Percentiles rank a stretch among this genome's conserved stretches.
Evolutionary conservation across 2,329 filamentous ascomycete genomes (phyloP).

Genomic region (Ilyonectria destructans): DNA sequence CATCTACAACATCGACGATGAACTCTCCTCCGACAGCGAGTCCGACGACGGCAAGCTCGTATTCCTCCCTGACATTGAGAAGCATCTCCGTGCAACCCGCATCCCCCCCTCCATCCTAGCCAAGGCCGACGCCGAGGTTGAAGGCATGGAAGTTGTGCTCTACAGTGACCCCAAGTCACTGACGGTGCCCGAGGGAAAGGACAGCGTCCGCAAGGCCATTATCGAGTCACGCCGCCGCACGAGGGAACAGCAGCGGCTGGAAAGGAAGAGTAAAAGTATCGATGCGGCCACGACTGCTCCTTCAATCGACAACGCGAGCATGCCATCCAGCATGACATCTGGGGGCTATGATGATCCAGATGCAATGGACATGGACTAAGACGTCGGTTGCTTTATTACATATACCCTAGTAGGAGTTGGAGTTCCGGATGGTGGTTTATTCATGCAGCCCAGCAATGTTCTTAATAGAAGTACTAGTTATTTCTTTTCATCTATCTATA

Average conservation of each 20-base stretch:
- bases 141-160: constrained; percentile 83
- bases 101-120: constrained; percentile 77
- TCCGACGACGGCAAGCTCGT: constrained; percentile 74
- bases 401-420: constrained; percentile 48
- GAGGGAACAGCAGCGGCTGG: constrained; percentile 70
- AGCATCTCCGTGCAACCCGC: constrained; percentile 81
- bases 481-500: constrained; percentile 23
- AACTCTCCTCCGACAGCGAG: constrained; percentile 74
- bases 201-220: constrained; percentile 87
- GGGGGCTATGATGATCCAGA: constrained; percentile 65
- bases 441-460: constrained; percentile 1
- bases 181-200: constrained; percentile 80
- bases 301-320: constrained; percentile 25
- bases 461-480: constrained; percentile 8
- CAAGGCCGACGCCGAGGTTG: constrained; percentile 69
- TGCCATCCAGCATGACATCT: constrained; percentile 30
- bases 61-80: constrained; percentile 90
- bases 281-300: constrained; percentile 25
- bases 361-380: constrained; percentile 78
- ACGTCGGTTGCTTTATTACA: constrained; percentile 5
- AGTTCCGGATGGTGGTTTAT: constrained; percentile 38
- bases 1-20: constrained; percentile 91
- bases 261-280: constrained; percentile 50
- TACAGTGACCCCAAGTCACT: constrained; percentile 87
- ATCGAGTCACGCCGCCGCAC: constrained; percentile 82